A percentile compares a stretch with the other conserved stretches of the same genome.
phyloP scores from a whole-genome alignment of 1,284 basidiomycete species.

The Sanguinoderma infundibulare region DNA sequence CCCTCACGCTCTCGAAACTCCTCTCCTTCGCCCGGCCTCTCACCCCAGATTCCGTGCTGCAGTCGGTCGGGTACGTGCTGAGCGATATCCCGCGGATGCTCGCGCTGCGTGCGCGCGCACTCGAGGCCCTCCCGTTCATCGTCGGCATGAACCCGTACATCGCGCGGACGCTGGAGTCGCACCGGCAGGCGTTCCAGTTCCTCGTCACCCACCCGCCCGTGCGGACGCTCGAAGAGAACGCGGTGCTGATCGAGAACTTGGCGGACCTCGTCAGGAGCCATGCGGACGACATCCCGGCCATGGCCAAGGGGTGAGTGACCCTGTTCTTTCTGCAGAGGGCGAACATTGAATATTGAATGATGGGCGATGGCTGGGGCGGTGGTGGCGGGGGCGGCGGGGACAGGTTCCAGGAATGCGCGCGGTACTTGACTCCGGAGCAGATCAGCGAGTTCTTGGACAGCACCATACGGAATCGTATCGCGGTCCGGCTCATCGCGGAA shows the following conservation, averaged over 20 bases:
- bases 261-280: constrained; percentile 78
- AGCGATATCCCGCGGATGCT: constrained; percentile 77
- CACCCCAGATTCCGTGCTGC: constrained; percentile 67
- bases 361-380: not conserved
- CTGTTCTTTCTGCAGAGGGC: not conserved
- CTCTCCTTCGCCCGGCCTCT: constrained; percentile 76
- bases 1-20: constrained; percentile 70
- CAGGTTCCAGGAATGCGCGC: constrained; percentile 86
- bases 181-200: constrained; percentile 76
- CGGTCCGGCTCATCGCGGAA: constrained; percentile 89
- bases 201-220: constrained; percentile 75
- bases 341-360: not conserved
- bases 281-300: constrained; percentile 86
- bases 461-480: constrained; percentile 86
- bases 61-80: constrained; percentile 71
- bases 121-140: constrained; percentile 81
- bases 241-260: constrained; percentile 68
- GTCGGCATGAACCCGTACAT: constrained; percentile 92
- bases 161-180: constrained; percentile 72
- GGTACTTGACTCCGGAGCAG: constrained; percentile 81
- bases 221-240: constrained; percentile 71
- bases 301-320: constrained; percentile 80
- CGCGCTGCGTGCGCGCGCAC: constrained; percentile 68
- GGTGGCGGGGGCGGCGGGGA: not conserved
- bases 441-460: constrained; percentile 83